A percentile compares a stretch with the other conserved stretches of the same genome.
Conservation (phyloP, 2,329 filamentous ascomycete species). For the Botrytis deweyae region DNA sequence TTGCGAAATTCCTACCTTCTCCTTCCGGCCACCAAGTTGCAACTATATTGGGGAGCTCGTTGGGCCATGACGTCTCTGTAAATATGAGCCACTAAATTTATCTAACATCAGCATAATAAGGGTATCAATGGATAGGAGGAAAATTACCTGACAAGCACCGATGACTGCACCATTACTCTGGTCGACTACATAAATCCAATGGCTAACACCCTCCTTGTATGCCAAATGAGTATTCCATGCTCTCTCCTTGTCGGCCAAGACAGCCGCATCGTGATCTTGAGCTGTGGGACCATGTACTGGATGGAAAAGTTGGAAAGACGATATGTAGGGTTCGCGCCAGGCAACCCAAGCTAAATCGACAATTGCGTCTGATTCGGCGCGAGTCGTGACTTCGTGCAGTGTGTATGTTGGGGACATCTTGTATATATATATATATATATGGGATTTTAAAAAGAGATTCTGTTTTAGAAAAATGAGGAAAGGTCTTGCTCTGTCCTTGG, state of each 20-base stretch:
- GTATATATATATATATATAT: background rate
- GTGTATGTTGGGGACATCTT: background rate
- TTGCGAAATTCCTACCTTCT: constrained; percentile 17
- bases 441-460: background rate
- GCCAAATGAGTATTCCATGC: constrained; percentile 7
- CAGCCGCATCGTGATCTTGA: background rate
- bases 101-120: background rate
- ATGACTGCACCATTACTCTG: background rate
- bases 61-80: constrained; percentile 10
- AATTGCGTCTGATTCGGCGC: background rate
- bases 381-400: background rate
- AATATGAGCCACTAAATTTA: constrained; percentile 1
- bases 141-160: constrained; percentile 1
- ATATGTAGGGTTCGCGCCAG: background rate
- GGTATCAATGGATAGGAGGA: background rate
- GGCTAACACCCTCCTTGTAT: constrained; percentile 4
- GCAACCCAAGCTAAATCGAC: background rate
- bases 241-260: constrained; percentile 13
- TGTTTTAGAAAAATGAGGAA: background rate
- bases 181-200: constrained; percentile 17
- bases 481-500: background rate
- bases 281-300: constrained; percentile 1
- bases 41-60: background rate
- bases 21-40: constrained; percentile 21
- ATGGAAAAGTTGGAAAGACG: background rate